phyloP scores from a whole-genome alignment of 2,329 filamentous ascomycete species.

The Emmonsiellopsis sp. region DNA sequence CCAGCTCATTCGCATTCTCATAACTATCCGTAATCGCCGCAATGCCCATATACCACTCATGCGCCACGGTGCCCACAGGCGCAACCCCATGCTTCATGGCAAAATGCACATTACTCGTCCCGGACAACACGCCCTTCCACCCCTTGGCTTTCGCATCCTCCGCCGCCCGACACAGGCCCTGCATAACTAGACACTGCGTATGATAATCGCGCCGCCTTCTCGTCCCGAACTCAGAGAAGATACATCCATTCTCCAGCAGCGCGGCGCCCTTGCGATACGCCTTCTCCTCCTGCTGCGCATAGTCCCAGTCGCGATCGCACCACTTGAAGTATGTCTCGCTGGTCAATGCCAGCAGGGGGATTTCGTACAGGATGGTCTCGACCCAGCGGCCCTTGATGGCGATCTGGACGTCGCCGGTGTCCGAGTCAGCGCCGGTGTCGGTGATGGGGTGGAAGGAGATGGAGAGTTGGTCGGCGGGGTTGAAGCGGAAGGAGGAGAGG shows the following conservation, averaged over 20 bases:
- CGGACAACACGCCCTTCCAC: slow-evolving; percentile 63
- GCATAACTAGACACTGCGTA: slow-evolving; percentile 85
- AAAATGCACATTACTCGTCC: slow-evolving; percentile 94
- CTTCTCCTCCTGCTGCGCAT: slow-evolving; percentile 75
- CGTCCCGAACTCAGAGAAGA: slow-evolving; percentile 90
- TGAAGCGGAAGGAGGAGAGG: slow-evolving; percentile 70
- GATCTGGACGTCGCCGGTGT: slow-evolving; percentile 67
- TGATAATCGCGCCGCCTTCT: slow-evolving; percentile 84
- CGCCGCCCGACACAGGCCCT: slow-evolving; percentile 70
- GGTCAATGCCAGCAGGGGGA: slow-evolving; percentile 80
- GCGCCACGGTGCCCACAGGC: slow-evolving; percentile 82
- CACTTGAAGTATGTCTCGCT: slow-evolving; percentile 98
- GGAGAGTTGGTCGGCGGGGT: slow-evolving; percentile 68
- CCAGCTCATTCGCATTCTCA: slow-evolving; percentile 70
- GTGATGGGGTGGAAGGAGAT: slow-evolving; percentile 51
- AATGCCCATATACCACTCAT: slow-evolving; percentile 99
- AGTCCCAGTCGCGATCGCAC: slow-evolving; percentile 85
- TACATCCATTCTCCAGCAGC: slow-evolving; percentile 72
- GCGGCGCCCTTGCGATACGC: slow-evolving; percentile 71
- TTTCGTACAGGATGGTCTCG: slow-evolving; percentile 96
- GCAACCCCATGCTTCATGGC: slow-evolving; percentile 83
- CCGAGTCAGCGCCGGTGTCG: slow-evolving; percentile 54
- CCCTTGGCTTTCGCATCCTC: slow-evolving; percentile 58
- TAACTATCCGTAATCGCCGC: slow-evolving; percentile 87
- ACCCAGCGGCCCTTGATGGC: slow-evolving; percentile 76